Evolutionary conservation across 179 eudicot species (phyloP), one percentile per base, ranked within the genome.

Genomic region (Beta macrorhiza): DNA sequence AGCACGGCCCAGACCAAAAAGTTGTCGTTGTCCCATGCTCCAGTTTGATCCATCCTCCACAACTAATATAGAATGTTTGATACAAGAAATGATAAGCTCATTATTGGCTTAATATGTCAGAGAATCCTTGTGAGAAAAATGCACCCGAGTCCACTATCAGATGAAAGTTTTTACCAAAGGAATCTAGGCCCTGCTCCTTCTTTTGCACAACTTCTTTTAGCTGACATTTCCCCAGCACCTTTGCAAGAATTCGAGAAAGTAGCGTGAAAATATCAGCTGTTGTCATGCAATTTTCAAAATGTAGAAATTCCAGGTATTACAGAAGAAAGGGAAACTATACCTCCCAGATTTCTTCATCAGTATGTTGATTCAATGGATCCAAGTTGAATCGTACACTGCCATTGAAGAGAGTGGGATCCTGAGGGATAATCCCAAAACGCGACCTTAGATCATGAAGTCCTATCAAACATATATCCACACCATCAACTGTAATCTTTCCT

Each of bases 21-120:
- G 75, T 29, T 93, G 97, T 42, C 94, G 73, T 79, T 93, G 95
- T 53, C 97, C 97, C 95, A 92, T 90, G 85, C 98, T 93, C 97
- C 97, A 93, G 49, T 93, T 93, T 25, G 91, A 84, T 81, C 97
- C 97, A 79, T 93, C 94, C 74, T 93, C 94, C 55, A 83, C 80
- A 78, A 93, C 96, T 93, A n/a, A 71, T 13, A 57, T 12, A 29
- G 47, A 49, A 15, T 57, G 3, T 22, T 64, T 12, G 11, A 37
- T 64, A 19, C 11, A 64, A 9, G 32, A 64, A 47, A 5, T 7
- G 51, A 5, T 47, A 7, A 47, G 51, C 51, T 47, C 8, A 5
- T 13, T 7, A 44, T 15, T 11, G 81, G 16, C 5, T 12, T 19
- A 58, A 76, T 47, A 4, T 47, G 42, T 63, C 1, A 7, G 68